phyloP scores from a whole-genome alignment of 1,284 basidiomycete species.

The Pyrrhoderma noxium region DNA sequence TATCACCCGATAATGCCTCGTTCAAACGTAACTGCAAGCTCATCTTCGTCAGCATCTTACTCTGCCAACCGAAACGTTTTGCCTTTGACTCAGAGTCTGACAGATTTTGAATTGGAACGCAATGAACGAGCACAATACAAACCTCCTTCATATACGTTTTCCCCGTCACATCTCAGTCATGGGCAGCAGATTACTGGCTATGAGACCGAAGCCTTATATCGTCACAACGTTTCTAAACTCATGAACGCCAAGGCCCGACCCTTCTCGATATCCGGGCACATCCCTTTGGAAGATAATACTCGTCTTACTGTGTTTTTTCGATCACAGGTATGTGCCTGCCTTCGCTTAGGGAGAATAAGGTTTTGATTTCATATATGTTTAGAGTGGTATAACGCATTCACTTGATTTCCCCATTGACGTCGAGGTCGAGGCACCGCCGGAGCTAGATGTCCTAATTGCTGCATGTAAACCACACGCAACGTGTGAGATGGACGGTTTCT shows the following conservation, averaged over 20 bases:
- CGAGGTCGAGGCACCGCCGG: constrained; percentile 64
- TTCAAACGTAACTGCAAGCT: constrained; percentile 12
- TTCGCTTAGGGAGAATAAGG: neutral
- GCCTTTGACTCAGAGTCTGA: constrained; percentile 28
- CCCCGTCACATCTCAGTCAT: neutral
- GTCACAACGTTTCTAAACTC: constrained; percentile 48
- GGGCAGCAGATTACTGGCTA: constrained; percentile 26
- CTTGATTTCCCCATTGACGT: constrained; percentile 76
- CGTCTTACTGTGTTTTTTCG: constrained; percentile 70
- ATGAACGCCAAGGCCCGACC: constrained; percentile 53
- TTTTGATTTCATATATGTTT: neutral
- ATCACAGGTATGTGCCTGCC: constrained; percentile 46
- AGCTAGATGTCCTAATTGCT: constrained; percentile 70
- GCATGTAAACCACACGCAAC: constrained; percentile 62
- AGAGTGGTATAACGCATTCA: constrained; percentile 74
- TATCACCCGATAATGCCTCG: constrained; percentile 12
- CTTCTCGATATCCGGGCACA: constrained; percentile 60
- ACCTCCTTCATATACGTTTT: constrained; percentile 5
- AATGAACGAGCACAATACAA: constrained; percentile 7
- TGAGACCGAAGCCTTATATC: constrained; percentile 46
- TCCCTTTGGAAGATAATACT: constrained; percentile 56
- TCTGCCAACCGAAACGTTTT: constrained; percentile 18
- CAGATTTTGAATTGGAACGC: constrained; percentile 40
- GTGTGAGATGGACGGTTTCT: constrained; percentile 45
- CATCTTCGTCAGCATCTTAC: constrained; percentile 14